Percentiles rank a stretch among this genome's conserved stretches.
Evolutionary conservation across 2,329 filamentous ascomycete species (phyloP).

Genomic region (Purpureocillium lavendulum): DNA sequence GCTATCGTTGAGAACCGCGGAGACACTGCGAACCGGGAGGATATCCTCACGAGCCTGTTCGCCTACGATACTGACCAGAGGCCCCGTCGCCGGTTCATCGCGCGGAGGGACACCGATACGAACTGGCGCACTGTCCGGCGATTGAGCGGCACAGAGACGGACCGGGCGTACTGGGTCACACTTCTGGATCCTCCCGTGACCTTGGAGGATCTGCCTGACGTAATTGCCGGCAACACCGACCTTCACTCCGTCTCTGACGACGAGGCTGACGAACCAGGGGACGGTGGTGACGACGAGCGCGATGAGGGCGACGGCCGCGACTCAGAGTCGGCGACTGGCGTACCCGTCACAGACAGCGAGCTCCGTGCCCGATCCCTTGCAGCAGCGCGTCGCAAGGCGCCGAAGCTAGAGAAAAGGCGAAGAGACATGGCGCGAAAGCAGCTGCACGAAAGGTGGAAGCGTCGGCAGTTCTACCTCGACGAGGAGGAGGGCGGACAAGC

Average conservation of each 20-base stretch:
- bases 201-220: constrained; percentile 31
- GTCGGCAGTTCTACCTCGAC: constrained; percentile 74
- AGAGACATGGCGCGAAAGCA: constrained; percentile 38
- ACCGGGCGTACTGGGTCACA: constrained; percentile 32
- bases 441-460: constrained; percentile 65
- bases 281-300: constrained; percentile 13
- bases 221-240: constrained; percentile 25
- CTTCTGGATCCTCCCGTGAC: constrained; percentile 36
- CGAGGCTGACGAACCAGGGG: constrained; percentile 11
- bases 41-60: constrained; percentile 50
- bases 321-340: background rate
- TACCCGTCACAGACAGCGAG: constrained; percentile 28
- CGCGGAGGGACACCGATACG: constrained; percentile 21
- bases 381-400: constrained; percentile 24
- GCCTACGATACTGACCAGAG: constrained; percentile 24
- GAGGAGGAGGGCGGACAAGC: constrained; percentile 70
- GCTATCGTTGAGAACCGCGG: constrained; percentile 51
- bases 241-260: constrained; percentile 18
- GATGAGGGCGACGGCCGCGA: constrained; percentile 13
- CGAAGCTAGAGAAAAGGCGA: constrained; percentile 29
- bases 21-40: constrained; percentile 52
- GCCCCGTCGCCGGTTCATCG: constrained; percentile 18
- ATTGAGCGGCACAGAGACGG: constrained; percentile 19
- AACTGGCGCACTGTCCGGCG: constrained; percentile 26
- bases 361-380: constrained; percentile 27